Percentiles rank a stretch among this genome's conserved stretches.
Conservation (phyloP, 192 early-diverging fungal species). For the Coemansia sp. region DNA sequence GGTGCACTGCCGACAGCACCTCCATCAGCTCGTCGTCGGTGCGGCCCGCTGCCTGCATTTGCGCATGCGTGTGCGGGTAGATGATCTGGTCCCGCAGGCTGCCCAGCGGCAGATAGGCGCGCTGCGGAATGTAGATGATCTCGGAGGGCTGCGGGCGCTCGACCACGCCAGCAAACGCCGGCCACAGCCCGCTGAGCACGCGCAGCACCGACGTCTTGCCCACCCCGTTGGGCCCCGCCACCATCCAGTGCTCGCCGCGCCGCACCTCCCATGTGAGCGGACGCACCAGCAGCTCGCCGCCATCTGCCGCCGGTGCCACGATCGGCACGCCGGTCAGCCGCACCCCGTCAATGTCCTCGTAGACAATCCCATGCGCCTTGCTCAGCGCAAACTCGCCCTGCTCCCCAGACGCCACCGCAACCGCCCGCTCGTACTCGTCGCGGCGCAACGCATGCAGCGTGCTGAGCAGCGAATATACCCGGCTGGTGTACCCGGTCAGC, state of each 20-base stretch:
- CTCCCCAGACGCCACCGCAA: background rate
- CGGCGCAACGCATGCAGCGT: conserved; percentile 76
- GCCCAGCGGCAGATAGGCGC: conserved; percentile 90
- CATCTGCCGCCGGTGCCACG: conserved; percentile 65
- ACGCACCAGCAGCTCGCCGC: conserved; percentile 88
- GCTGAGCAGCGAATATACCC: conserved; percentile 82
- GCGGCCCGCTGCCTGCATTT: conserved; percentile 72
- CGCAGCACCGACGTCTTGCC: conserved; percentile 93
- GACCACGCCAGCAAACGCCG: conserved; percentile 78
- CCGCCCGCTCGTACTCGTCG: conserved; percentile 52
- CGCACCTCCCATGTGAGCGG: conserved; percentile 82
- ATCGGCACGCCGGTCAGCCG: conserved; percentile 89
- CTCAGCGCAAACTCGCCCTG: conserved; percentile 17
- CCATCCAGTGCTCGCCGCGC: conserved; percentile 89
- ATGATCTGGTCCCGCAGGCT: conserved; percentile 96
- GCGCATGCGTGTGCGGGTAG: conserved; percentile 88
- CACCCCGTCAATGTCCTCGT: conserved; percentile 64
- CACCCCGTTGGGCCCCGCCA: conserved; percentile 93
- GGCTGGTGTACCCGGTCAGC: conserved; percentile 82
- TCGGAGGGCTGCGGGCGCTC: conserved; percentile 71
- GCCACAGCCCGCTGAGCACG: conserved; percentile 95
- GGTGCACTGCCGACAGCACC: conserved; percentile 80
- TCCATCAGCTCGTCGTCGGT: conserved; percentile 83
- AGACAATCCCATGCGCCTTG: conserved; percentile 22
- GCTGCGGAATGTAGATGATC: conserved; percentile 97